Evolutionary conservation across 2,329 filamentous ascomycete genomes (phyloP).

Genomic region (Scolecobasidium constrictum): DNA sequence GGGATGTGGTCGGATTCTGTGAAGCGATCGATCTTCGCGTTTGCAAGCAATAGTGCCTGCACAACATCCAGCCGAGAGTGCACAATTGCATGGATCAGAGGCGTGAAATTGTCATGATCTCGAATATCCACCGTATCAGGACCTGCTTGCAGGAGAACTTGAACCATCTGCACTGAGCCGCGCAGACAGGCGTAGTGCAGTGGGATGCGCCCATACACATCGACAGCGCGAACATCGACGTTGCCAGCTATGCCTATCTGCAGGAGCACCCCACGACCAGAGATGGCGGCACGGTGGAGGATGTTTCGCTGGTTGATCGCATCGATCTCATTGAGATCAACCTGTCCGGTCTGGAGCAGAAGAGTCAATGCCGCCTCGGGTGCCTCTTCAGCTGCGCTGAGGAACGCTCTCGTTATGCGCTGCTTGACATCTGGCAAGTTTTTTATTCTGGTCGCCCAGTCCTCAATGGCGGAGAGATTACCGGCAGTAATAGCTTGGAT

Average conservation of each 20-base stretch:
- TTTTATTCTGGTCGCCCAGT: conserved; percentile 65
- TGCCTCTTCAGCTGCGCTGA: conserved; percentile 80
- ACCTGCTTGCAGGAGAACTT: conserved; percentile 58
- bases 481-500: conserved; percentile 78
- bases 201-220: conserved; percentile 89
- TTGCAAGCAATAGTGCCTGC: conserved; percentile 56
- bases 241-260: conserved; percentile 61
- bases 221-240: conserved; percentile 68
- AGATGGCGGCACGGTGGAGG: conserved; percentile 92
- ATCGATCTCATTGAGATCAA: conserved; percentile 88
- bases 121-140: conserved; percentile 72
- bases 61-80: conserved; percentile 76
- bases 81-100: conserved; percentile 88
- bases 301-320: conserved; percentile 97
- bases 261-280: conserved; percentile 72
- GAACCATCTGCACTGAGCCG: conserved; percentile 74
- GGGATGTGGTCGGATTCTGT: conserved; percentile 89
- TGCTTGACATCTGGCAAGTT: conserved; percentile 54
- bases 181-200: conserved; percentile 96
- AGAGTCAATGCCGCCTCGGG: conserved; percentile 64
- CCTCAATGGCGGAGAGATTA: conserved; percentile 64
- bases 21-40: conserved; percentile 74
- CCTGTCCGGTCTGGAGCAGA: conserved; percentile 67
- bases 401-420: conserved; percentile 78
- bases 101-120: conserved; percentile 96